phyloP scores from a whole-genome alignment of 176 grass and related monocot genomes.

The Eleusine indica region DNA sequence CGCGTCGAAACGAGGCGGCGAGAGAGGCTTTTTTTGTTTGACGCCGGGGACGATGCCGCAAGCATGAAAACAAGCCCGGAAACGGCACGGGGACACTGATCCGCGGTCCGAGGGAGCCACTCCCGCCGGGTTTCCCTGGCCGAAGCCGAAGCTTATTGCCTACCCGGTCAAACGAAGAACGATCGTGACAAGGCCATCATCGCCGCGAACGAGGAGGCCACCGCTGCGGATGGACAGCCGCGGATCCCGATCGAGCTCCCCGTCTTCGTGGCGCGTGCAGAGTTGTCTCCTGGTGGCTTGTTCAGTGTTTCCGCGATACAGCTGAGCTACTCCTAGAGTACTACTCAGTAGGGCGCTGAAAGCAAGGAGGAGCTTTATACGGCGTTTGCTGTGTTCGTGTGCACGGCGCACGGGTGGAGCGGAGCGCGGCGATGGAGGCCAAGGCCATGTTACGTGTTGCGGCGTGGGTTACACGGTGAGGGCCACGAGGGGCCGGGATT shows the following conservation, averaged over 20 bases:
- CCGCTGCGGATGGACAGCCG: background rate
- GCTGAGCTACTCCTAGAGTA: too few species aligned
- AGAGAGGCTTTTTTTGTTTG: background rate
- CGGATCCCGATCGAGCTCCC: background rate
- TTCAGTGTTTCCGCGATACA: background rate
- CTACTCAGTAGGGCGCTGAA: background rate
- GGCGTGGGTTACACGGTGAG: constrained; percentile 2
- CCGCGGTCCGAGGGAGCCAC: constrained; percentile 27
- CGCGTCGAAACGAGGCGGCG: constrained; percentile 18
- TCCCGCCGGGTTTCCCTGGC: constrained; percentile 52
- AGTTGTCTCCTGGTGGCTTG: background rate
- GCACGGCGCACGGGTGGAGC: background rate
- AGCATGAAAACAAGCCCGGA: background rate
- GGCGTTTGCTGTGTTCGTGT: background rate
- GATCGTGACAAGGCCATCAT: background rate
- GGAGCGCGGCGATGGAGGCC: background rate
- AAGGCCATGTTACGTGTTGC: constrained; percentile 34
- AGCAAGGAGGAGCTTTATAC: constrained; percentile 18
- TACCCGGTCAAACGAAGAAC: constrained; percentile 29
- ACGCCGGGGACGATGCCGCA: background rate
- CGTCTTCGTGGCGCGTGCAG: background rate
- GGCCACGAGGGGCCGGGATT: constrained; percentile 3
- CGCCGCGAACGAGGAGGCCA: background rate
- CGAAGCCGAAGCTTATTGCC: constrained; percentile 21
- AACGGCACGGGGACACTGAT: constrained; percentile 17